Conservation (phyloP, 371 early-diverging fungal genomes). For the Mucor ambiguus region DNA sequence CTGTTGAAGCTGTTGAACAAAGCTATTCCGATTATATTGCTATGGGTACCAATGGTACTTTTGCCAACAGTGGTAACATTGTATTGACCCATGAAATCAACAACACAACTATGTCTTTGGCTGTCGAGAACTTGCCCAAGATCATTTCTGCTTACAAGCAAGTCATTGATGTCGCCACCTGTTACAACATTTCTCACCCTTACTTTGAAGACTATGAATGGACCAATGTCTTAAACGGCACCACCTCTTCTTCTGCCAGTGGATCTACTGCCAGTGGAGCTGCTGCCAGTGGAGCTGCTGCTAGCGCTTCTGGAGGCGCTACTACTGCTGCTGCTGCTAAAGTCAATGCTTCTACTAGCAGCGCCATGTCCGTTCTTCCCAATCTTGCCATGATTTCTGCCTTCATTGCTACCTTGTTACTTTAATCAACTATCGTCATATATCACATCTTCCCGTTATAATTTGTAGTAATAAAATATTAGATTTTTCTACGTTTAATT, state of each 20-base stretch:
- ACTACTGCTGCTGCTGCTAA: neutral
- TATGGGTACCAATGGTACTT: slow-evolving; percentile 52
- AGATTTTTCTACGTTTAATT: neutral
- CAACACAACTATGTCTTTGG: slow-evolving; percentile 49
- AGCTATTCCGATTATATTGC: slow-evolving; percentile 37
- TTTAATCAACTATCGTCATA: neutral
- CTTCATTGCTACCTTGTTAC: neutral
- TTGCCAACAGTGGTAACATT: slow-evolving; percentile 40
- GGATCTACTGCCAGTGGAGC: slow-evolving; percentile 13
- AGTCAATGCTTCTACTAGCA: neutral
- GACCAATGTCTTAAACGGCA: slow-evolving; percentile 21
- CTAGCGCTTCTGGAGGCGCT: neutral
- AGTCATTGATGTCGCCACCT: slow-evolving; percentile 51
- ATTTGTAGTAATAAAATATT: neutral
- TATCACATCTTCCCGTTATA: neutral
- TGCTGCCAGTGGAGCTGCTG: slow-evolving; percentile 14
- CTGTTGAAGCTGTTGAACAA: slow-evolving; percentile 31
- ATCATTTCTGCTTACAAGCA: slow-evolving; percentile 44
- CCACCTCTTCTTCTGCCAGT: neutral
- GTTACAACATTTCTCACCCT: slow-evolving; percentile 50
- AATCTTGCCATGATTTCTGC: neutral
- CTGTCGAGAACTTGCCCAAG: slow-evolving; percentile 40
- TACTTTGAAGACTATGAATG: slow-evolving; percentile 42
- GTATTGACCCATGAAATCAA: slow-evolving; percentile 56
- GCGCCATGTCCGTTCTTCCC: neutral